Percentiles rank a stretch among this genome's conserved stretches.
These are phyloP conservation scores for Orbilia ellipsospora DNA, from an alignment of 2,329 filamentous ascomycete genomes.

Conservation along the genomic window DNA sequence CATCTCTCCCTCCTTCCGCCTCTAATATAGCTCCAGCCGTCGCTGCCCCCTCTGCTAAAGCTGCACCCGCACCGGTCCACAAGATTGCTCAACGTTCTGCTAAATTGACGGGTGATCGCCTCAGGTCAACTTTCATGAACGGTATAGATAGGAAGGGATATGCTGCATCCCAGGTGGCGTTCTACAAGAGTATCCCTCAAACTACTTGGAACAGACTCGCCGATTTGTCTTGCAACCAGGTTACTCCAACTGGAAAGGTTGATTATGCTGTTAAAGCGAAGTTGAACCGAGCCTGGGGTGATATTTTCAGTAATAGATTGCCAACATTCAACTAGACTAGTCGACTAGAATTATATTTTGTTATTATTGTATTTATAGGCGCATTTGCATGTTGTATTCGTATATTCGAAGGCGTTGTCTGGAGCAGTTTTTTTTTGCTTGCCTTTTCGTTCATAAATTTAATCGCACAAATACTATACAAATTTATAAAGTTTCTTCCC, in stretches of 20 bases:
- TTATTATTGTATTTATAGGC: too few relatives aligned
- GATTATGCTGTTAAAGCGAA: slow-evolving; percentile 19
- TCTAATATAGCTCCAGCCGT: not conserved
- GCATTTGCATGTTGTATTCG: too few relatives aligned
- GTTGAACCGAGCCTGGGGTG: slow-evolving; percentile 19
- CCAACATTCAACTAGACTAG: slow-evolving; percentile 21
- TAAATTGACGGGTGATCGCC: slow-evolving; percentile 21
- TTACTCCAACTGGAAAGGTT: slow-evolving; percentile 17
- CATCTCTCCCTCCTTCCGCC: not conserved
- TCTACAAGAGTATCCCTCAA: slow-evolving; percentile 36
- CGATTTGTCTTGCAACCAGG: slow-evolving; percentile 27
- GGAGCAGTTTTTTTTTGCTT: not conserved
- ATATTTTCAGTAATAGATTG: slow-evolving; percentile 29
- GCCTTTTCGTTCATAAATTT: not conserved
- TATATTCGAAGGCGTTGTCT: too few relatives aligned
- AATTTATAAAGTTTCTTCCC: not conserved
- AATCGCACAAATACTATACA: too few relatives aligned
- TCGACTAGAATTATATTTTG: too few relatives aligned
- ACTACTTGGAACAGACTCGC: slow-evolving; percentile 28
- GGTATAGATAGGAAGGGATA: slow-evolving; percentile 10
- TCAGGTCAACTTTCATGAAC: slow-evolving; percentile 4
- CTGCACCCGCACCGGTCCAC: too few relatives aligned
- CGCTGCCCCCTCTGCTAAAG: too few relatives aligned
- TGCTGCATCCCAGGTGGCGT: slow-evolving; percentile 23
- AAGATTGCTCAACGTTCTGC: slow-evolving; percentile 2